These are phyloP conservation scores for Dendrobium huoshanense DNA, from an alignment of 106 monocot species.

Conservation along the genomic window DNA sequence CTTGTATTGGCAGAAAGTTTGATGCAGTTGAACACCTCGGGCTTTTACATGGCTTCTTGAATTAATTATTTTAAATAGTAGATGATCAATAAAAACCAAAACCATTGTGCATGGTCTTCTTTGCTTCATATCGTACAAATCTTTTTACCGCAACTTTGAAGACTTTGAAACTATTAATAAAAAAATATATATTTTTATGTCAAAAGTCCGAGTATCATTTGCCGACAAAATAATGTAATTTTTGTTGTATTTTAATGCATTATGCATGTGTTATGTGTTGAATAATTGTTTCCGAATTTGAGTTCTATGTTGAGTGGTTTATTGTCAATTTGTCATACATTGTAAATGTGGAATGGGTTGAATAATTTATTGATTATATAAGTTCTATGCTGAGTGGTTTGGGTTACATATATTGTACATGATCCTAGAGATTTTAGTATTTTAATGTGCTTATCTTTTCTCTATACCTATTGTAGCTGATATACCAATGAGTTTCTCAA, in stretches of 20 bases:
- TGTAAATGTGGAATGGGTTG: no score
- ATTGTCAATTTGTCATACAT: background rate
- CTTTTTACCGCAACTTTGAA: background rate
- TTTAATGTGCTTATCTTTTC: background rate
- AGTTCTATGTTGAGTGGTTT: background rate
- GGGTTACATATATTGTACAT: background rate
- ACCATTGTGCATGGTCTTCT: no score
- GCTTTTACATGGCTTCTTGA: no score
- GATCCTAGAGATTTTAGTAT: background rate
- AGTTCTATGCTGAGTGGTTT: background rate
- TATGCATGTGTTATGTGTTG: background rate
- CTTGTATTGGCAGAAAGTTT: no score
- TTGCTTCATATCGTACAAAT: background rate
- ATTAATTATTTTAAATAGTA: no score
- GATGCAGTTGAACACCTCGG: no score
- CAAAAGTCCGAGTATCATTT: background rate
- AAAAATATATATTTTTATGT: background rate
- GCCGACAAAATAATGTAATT: background rate
- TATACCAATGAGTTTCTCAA: background rate
- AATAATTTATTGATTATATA: no score
- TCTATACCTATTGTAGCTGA: background rate
- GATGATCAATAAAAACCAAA: no score
- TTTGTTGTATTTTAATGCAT: background rate
- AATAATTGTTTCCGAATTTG: background rate
- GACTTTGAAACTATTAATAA: background rate